Evolutionary conservation across 345 rosid species (phyloP), one percentile per base, ranked within the genome.

Genomic region (Passiflora organensis): DNA sequence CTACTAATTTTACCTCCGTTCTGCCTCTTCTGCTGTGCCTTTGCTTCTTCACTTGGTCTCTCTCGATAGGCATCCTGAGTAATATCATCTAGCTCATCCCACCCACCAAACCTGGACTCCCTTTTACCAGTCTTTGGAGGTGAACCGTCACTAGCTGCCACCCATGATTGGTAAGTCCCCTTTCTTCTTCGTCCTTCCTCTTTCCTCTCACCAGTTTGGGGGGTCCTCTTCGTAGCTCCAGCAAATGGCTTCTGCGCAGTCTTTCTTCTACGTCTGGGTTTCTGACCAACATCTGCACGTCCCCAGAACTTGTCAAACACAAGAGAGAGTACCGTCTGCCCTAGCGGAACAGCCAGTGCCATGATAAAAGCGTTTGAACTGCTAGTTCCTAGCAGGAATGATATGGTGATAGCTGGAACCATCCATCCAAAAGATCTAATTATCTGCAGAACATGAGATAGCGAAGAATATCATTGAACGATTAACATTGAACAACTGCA

Each of bases 271-370:
- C 58, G 37, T 43, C 81, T 67, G 32, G 72, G 58, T 66, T 59
- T 69, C 36, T 77, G 68, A 10, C 76, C 60, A 46, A 25, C 53
- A 22, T 62, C 66, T 6, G 75, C 44, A 43, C 64, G 65, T 51
- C 83, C 86, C 79, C 81, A 70, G 14, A 80, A 80, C 70, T 68
- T 81, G 57, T 72, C 80, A 43, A 84, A 44, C 51, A 73, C 82
- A 28, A 88, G 65, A 4, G 95, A 79, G 25, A 85, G 56, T 14
- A 75, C 55, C 6, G 90, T 68, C 71, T 88, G 95, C 6, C 84
- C 89, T 14, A 91, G 60, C 14, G 98, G 98, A 67, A 88, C 88
- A 4, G 84, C 97, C 68, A 82, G 74, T 53, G 95, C 96, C 96
- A 88, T 88, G 43, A 86, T 24, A 50, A 90, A 80, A 2, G 90